Conservation (phyloP, 441 rosid genomes). For the Euphorbia celastroides region DNA sequence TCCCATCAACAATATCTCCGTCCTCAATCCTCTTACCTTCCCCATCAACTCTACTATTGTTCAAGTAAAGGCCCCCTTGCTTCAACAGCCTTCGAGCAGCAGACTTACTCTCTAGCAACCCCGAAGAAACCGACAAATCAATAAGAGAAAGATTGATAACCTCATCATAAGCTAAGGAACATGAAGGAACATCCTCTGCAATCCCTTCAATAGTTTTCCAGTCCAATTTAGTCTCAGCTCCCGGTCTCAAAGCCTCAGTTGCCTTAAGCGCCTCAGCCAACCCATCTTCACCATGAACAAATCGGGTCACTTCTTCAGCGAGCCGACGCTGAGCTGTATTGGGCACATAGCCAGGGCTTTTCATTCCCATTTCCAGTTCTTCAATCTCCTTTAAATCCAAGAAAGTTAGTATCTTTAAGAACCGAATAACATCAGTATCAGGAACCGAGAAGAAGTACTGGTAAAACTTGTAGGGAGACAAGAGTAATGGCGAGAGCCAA, state of each 20-base stretch:
- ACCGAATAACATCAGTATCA: constrained; percentile 73
- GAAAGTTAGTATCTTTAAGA: constrained; percentile 72
- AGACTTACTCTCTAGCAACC: constrained; percentile 79
- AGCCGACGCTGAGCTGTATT: constrained; percentile 69
- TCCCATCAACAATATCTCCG: constrained; percentile 76
- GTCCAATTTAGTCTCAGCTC: constrained; percentile 84
- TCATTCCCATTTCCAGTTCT: constrained; percentile 61
- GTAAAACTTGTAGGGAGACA: constrained; percentile 89
- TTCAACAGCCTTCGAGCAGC: constrained; percentile 78
- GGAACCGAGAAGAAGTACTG: constrained; percentile 92
- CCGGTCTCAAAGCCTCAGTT: constrained; percentile 87
- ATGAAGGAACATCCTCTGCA: constrained; percentile 84
- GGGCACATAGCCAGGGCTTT: constrained; percentile 61
- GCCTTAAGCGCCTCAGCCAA: constrained; percentile 83
- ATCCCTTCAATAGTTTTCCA: constrained; percentile 84
- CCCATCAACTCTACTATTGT: constrained; percentile 73
- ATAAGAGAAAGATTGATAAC: constrained; percentile 51
- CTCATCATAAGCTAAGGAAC: constrained; percentile 54
- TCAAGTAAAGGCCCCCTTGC: constrained; percentile 94
- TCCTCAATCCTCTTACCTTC: constrained; percentile 68
- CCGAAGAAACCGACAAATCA: constrained; percentile 69
- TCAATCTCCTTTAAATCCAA: constrained; percentile 62
- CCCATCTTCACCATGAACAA: constrained; percentile 92
- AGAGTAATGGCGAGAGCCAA: constrained; percentile 70
- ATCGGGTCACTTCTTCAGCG: constrained; percentile 89